Evolutionary conservation across 257 asterid species (phyloP), one percentile per base, ranked within the genome.

Genomic region (Sherardia arvensis): DNA sequence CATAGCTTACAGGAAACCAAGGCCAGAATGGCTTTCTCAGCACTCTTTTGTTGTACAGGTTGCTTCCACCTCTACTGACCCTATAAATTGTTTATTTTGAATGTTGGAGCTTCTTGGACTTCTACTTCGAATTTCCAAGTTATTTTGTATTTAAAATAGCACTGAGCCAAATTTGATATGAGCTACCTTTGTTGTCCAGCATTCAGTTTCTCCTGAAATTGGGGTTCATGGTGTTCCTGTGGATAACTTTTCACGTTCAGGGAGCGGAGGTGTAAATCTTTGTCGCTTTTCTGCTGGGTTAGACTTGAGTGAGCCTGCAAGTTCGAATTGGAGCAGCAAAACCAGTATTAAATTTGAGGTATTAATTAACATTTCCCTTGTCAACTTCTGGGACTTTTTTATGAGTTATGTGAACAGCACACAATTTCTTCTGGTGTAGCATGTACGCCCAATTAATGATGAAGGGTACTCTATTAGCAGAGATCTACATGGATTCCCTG

Each of bases 301-400:
- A 68, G 99, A 93, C 73, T 77, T 93, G 69, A 84, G 86, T 30
- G 99, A 87, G 80, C 99, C 99, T 54, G 94, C 94, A 77, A 93
- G 94, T 71, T 84, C 90, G 65, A 85, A 84, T 66, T 90, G 95
- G 97, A 90, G 97, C 83, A 87, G 90, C 83, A 92, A 92, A 84
- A 87, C 97, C 61, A 87, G 94, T 74, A 68, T 90, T 73, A 90
- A 85, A 74, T 80, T 89, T 84, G 99, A 93, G 90, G 99, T 27
- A 71, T 72, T 75, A 64, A 27, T 0, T 71, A 53, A 53, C 47
- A 53, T 59, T 66, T 53, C 28, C 30, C 51, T 29, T 60, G 26
- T 47, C 26, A 69, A n/a, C 60, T 58, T 27, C 28, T 38, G 53
- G 61, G 58, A 59, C n/a, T 25, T 54, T 67, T 36, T 40, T n/a